Conservation (phyloP, 2,329 filamentous ascomycete genomes). For the Ophiobolus disseminans region DNA sequence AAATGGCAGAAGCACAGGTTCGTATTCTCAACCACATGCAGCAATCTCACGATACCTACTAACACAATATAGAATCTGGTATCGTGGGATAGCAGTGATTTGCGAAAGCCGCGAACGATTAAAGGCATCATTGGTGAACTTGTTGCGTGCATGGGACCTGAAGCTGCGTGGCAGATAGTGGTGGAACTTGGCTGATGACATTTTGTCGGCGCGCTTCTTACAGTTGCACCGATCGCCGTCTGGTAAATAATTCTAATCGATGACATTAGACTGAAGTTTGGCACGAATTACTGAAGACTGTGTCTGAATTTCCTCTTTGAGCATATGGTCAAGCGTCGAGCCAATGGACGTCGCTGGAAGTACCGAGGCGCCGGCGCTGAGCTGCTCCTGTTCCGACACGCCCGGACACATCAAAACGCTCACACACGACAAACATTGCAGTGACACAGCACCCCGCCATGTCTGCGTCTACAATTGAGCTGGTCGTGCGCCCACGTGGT, state of each 20-base stretch:
- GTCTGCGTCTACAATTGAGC: conserved; percentile 53
- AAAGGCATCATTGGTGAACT: conserved; percentile 72
- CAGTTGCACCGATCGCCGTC: no score
- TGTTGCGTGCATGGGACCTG: conserved; percentile 69
- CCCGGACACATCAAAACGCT: conserved; percentile 14
- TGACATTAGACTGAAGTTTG: no score
- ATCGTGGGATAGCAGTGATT: conserved; percentile 63
- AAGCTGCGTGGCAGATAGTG: conserved; percentile 64
- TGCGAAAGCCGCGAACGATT: conserved; percentile 60
- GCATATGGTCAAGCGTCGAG: not conserved
- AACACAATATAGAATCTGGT: conserved; percentile 59
- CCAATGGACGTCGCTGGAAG: conserved; percentile 2
- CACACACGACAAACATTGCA: conserved; percentile 11
- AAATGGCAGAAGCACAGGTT: conserved; percentile 45
- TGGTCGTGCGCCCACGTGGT: conserved; percentile 57
- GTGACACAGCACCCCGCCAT: conserved; percentile 40
- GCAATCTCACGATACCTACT: conserved; percentile 41
- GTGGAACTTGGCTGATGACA: conserved; percentile 59
- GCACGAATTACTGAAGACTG: not conserved
- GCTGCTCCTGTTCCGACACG: conserved; percentile 7
- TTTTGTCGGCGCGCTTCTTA: not conserved
- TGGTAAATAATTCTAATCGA: no score
- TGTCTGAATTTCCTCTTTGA: not conserved
- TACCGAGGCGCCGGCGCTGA: conserved; percentile 20
- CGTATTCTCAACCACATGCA: conserved; percentile 30